A percentile compares a stretch with the other conserved stretches of the same genome.
Evolutionary conservation across 1,139 yeast genomes (phyloP).

Genomic region (Candida freyschussii): DNA sequence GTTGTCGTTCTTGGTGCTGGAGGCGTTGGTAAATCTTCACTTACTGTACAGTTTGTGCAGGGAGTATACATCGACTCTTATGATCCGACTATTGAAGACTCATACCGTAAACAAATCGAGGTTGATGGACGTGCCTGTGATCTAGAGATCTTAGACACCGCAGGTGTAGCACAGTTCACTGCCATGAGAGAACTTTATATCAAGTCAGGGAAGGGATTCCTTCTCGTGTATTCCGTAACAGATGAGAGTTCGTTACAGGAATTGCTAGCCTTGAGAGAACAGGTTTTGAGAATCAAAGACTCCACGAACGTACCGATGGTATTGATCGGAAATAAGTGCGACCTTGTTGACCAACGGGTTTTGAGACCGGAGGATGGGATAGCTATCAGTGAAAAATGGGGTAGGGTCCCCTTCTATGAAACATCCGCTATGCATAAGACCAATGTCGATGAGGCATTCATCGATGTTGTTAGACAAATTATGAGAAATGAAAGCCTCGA

Average conservation of each 20-base stretch:
- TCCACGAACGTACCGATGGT: slow-evolving; percentile 77
- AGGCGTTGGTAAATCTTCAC: slow-evolving; percentile 95
- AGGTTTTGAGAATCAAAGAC: slow-evolving; percentile 85
- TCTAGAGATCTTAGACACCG: slow-evolving; percentile 90
- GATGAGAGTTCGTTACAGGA: slow-evolving; percentile 83
- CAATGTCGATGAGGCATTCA: slow-evolving; percentile 86
- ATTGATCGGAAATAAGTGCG: slow-evolving; percentile 84
- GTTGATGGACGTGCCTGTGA: slow-evolving; percentile 91
- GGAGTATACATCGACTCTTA: slow-evolving; percentile 91
- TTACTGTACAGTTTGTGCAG: slow-evolving; percentile 87
- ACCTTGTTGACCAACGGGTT: slow-evolving; percentile 69
- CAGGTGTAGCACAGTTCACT: slow-evolving; percentile 96
- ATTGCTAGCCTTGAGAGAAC: slow-evolving; percentile 76
- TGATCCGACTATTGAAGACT: slow-evolving; percentile 97
- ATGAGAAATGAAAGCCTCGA: slow-evolving; percentile 57
- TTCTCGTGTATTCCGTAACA: slow-evolving; percentile 85
- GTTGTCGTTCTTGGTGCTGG: slow-evolving; percentile 96
- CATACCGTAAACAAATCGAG: slow-evolving; percentile 87
- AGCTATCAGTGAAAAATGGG: slow-evolving; percentile 79
- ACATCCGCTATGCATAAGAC: slow-evolving; percentile 89
- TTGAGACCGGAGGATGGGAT: slow-evolving; percentile 79
- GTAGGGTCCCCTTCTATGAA: slow-evolving; percentile 86
- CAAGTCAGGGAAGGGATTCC: slow-evolving; percentile 79
- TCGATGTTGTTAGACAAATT: slow-evolving; percentile 85
- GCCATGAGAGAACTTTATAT: slow-evolving; percentile 94